Conservation (phyloP, 768 basidiomycete species). For the Kwoniella newhampshirensis region DNA sequence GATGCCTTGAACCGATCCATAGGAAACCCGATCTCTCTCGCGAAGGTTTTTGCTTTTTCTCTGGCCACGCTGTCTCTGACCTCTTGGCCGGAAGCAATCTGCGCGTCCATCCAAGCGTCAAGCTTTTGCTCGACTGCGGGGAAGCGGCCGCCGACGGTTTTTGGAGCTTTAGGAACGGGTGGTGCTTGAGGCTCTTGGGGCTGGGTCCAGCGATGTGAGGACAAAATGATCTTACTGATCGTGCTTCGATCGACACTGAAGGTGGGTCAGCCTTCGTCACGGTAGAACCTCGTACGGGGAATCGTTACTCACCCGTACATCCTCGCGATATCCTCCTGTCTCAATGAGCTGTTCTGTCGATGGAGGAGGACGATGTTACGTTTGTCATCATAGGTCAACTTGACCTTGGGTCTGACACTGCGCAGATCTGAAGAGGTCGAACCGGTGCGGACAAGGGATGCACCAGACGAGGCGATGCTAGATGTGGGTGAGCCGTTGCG, state of each 20-base stretch:
- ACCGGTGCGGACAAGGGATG: conserved; percentile 27
- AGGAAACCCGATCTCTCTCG: conserved; percentile 43
- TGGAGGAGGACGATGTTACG: conserved; percentile 48
- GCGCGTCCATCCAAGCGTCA: conserved; percentile 50
- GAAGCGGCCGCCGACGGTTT: conserved; percentile 47
- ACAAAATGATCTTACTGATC: conserved; percentile 50
- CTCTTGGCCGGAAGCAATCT: conserved; percentile 43
- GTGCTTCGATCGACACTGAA: conserved; percentile 51
- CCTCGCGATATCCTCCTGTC: conserved; percentile 52
- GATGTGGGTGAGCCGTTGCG: conserved; percentile 36
- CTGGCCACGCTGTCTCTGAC: conserved; percentile 44
- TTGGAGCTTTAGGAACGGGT: conserved; percentile 29
- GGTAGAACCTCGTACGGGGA: background rate
- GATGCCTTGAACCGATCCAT: conserved; percentile 52
- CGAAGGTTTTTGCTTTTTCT: conserved; percentile 49
- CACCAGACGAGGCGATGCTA: conserved; percentile 29
- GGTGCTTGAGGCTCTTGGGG: conserved; percentile 39
- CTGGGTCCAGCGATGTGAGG: conserved; percentile 48
- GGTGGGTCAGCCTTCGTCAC: conserved; percentile 3
- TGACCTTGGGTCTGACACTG: conserved; percentile 44
- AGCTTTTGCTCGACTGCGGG: conserved; percentile 49
- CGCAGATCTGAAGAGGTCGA: conserved; percentile 36
- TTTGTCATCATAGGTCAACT: conserved; percentile 52
- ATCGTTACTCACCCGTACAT: conserved; percentile 45
- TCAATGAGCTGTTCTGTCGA: conserved; percentile 40